Evolutionary conservation across 306 rosid species (phyloP), one percentile per base, ranked within the genome.

Genomic region (Quercus aquifolioides): DNA sequence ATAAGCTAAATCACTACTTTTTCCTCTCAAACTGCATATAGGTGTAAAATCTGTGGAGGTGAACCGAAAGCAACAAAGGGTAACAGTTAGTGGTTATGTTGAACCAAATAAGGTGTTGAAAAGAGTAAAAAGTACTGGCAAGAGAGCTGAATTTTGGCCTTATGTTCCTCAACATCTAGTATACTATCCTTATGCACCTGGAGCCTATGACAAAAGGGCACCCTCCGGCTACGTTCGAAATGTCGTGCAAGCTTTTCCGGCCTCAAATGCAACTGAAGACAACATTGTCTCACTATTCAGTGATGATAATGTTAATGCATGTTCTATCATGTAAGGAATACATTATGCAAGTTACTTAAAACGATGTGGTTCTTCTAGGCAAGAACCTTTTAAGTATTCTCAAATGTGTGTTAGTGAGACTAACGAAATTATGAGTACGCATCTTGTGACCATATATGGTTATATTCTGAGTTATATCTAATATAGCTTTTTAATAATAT

Each of bases 81-180:
- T 94, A 13, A 88, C 73, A 25, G 97, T 94, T 9, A 92, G 76
- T 77, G 98, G 98, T 6, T 87, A 81, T 59, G 97, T 94, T 1
- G 98, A 94, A 74, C 82, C 97, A 87, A 88, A 84, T 79, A 92
- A 87, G 68, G 98, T 94, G 80, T 80, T 94, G 70, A 94, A 87
- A 57, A 89, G 97, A 76, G 80, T 94, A 21, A 91, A 58, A 46
- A 84, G 88, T 1, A 91, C 94, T 0, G 97, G 98, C 1, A 92
- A 91, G 49, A 84, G 84, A 80, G 98, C 93, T 38, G 98, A 94
- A 43, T 80, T 92, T 82, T 94, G 98, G 98, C 97, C 97, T 3
- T 94, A 92, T 76, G 85, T 94, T 81, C 97, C 94, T 33, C 97
- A 91, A 20, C 90, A 94, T 85, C 76, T 94, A 0, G 97, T 89